Conservation (phyloP, 306 rosid genomes). For the Crataegus laevigata region DNA sequence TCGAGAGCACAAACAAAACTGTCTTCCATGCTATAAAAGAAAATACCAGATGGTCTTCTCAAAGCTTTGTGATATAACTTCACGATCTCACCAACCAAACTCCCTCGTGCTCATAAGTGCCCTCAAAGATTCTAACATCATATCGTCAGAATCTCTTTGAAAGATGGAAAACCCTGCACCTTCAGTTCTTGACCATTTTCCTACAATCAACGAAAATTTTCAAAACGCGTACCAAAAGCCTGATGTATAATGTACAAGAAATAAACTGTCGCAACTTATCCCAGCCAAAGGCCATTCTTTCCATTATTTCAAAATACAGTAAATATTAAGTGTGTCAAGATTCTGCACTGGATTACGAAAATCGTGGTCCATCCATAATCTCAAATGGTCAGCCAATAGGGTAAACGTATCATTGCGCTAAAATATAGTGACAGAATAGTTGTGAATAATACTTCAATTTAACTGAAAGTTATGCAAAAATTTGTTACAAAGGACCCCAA, state of each 20-base stretch:
- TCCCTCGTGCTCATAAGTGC: background rate
- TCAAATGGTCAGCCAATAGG: background rate
- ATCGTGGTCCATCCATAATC: background rate
- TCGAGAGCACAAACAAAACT: background rate
- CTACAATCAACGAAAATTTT: constrained; percentile 4
- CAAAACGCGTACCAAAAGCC: background rate
- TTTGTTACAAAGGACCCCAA: background rate
- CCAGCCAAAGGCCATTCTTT: background rate
- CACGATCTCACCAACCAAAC: background rate
- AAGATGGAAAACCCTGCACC: background rate
- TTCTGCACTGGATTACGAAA: background rate
- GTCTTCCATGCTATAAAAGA: background rate
- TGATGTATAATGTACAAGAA: background rate
- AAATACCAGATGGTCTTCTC: background rate
- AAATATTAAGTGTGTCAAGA: background rate
- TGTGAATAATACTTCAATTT: background rate
- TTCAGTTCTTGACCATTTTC: constrained; percentile 18
- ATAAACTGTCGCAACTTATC: background rate
- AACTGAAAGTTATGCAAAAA: background rate
- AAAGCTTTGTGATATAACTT: background rate
- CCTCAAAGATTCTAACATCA: background rate
- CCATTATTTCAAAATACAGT: background rate
- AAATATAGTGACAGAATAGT: background rate
- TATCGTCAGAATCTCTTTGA: background rate
- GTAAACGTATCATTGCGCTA: background rate